Percentiles rank a stretch among this genome's conserved stretches.
Evolutionary conservation across 257 asterid genomes (phyloP).

Genomic region (Ehretia macrophylla): DNA sequence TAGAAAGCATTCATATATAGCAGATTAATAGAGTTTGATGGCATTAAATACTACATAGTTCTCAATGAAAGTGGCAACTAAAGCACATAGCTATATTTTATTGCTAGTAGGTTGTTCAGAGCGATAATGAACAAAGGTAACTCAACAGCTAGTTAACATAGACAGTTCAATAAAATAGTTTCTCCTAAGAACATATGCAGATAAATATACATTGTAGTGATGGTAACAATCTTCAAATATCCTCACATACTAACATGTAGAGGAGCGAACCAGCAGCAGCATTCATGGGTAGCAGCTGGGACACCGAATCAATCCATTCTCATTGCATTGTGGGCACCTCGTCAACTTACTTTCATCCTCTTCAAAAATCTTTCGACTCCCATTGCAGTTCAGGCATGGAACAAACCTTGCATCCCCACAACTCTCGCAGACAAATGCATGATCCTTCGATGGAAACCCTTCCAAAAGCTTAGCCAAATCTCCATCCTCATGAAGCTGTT

Average conservation of each 20-base stretch:
- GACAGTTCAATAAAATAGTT: too few species aligned
- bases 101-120: background rate
- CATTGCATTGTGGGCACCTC: constrained; percentile 27
- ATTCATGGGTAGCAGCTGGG: constrained; percentile 20
- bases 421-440: constrained; percentile 35
- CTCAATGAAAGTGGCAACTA: too few species aligned
- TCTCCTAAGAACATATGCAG: background rate
- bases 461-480: constrained; percentile 38
- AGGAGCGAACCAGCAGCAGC: background rate
- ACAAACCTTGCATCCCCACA: constrained; percentile 53
- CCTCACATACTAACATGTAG: background rate
- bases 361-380: constrained; percentile 50
- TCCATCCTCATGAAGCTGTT: constrained; percentile 46
- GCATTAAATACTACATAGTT: too few species aligned
- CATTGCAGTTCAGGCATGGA: constrained; percentile 49
- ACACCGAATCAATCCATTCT: constrained; percentile 35
- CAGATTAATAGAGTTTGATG: too few species aligned
- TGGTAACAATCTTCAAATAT: background rate
- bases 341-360: constrained; percentile 30
- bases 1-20: too few species aligned
- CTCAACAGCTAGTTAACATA: background rate
- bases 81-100: background rate
- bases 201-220: background rate
- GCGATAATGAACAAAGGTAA: background rate
- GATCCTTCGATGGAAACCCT: constrained; percentile 33